Percentiles rank a stretch among this genome's conserved stretches.
These are phyloP conservation scores for Peribolospora baueri DNA, from an alignment of 768 basidiomycete genomes.

Conservation along the genomic window DNA sequence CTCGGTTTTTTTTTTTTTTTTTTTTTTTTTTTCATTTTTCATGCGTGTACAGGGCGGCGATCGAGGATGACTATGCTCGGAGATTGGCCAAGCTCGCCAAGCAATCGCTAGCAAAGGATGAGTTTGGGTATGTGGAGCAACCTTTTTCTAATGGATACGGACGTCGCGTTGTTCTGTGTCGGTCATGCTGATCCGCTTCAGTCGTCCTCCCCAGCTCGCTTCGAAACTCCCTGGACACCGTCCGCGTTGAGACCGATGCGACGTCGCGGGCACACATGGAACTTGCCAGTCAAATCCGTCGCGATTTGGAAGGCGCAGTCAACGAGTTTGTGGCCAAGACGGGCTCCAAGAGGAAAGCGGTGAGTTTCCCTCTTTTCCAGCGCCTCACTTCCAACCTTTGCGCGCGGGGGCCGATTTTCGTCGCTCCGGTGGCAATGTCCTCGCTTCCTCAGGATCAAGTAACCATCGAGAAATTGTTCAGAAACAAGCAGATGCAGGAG, in stretches of 20 bases:
- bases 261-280: constrained; percentile 48
- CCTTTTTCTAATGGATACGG: not conserved
- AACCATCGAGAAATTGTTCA: constrained; percentile 69
- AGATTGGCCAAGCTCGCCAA: constrained; percentile 56
- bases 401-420: not conserved
- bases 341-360: constrained; percentile 43
- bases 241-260: constrained; percentile 59
- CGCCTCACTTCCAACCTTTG: not conserved
- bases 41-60: constrained; percentile 34
- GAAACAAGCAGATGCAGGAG: constrained; percentile 67
- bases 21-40: not conserved
- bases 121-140: constrained; percentile 51
- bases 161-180: not conserved
- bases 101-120: constrained; percentile 52
- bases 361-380: constrained; percentile 10
- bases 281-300: constrained; percentile 48
- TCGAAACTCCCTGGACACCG: constrained; percentile 49
- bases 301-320: constrained; percentile 41
- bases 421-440: not conserved
- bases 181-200: not conserved
- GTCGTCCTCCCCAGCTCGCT: constrained; percentile 35
- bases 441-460: constrained; percentile 26
- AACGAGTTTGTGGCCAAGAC: constrained; percentile 39
- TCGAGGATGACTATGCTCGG: constrained; percentile 91
- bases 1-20: not conserved